Base-by-base conservation (phyloP, 2,329 filamentous ascomycete genomes). In the Neofusicoccum ribis region DNA sequence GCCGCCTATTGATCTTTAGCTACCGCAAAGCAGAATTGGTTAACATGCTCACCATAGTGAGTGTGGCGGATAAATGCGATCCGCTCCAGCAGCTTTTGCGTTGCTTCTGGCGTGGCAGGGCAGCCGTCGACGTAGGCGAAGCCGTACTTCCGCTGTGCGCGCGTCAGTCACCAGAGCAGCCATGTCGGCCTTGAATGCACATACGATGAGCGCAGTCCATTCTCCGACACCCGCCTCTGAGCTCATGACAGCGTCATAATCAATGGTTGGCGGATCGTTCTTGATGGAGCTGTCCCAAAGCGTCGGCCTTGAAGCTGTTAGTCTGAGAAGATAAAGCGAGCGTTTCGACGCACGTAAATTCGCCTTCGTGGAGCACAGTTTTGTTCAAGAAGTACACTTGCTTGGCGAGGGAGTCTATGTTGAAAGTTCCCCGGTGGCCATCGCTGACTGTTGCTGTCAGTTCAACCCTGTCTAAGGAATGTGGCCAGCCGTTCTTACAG, bases 11-110 rank as follows among this genome's bases (percentile, higher is more conserved):
- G 17, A 15, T 50, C 12, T 51, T 8, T 8, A 65, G 62, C 37
- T 5, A 15, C n/a, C 6, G n/a, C 11, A 41, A 14, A 23, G n/a
- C 17, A n/a, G 12, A 9, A 14, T 34, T n/a, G 15, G 6, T 47
- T 43, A 8, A 8, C 85, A 85, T 34, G 8, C 66, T 79, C 87
- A 81, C 92, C 94, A 77, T 98, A 99, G 75, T 98, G 95, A 0
- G 95, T 99, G 67, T 89, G 84, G 17, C 93, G 87, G 71, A 98
- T 93, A 68, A 94, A 94, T 0, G 92, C 87, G 68, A 99, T 96
- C 63, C 88, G 87, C 72, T 91, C 85, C 2, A 98, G 82, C 1
- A 97, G 82, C n/a, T 81, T 75, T 76, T 94, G 79, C 0, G 93
- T 97, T 5, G 88, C 85, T 68, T 89, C 83, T 0, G 92, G 90